Conservation (phyloP, 2,329 filamentous ascomycete species). For the Venturia aucupariae region DNA sequence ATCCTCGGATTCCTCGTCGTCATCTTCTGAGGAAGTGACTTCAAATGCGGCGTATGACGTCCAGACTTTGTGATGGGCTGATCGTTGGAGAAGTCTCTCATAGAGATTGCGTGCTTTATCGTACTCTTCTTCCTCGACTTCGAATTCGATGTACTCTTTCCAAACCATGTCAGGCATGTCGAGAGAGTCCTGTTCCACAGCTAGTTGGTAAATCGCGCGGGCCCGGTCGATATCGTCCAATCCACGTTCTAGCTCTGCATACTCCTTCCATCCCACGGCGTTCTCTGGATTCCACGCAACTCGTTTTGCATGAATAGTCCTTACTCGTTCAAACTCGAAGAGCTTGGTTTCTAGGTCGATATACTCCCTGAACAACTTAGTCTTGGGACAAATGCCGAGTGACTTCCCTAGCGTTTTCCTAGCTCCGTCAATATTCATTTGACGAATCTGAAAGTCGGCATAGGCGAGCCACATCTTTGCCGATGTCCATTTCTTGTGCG, state of each 20-base stretch:
- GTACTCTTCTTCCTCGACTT: conserved; percentile 91
- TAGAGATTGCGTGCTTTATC: conserved; percentile 73
- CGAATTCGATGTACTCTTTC: conserved; percentile 98
- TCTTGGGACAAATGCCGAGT: conserved; percentile 91
- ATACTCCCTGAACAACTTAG: conserved; percentile 89
- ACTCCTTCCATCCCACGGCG: conserved; percentile 91
- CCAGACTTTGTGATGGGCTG: conserved; percentile 99
- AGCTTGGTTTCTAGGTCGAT: conserved; percentile 86
- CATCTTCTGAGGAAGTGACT: conserved; percentile 56
- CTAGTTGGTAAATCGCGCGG: conserved; percentile 85
- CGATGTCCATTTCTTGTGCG: conserved; percentile 95
- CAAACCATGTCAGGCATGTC: conserved; percentile 98
- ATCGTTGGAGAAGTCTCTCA: conserved; percentile 84
- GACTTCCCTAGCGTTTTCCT: conserved; percentile 84
- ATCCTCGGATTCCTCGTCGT: conserved; percentile 49
- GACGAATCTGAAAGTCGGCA: conserved; percentile 86
- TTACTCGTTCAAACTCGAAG: conserved; percentile 87
- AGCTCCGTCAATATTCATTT: conserved; percentile 68
- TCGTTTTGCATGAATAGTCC: conserved; percentile 88
- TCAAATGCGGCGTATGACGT: conserved; percentile 98
- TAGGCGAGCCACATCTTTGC: conserved; percentile 93
- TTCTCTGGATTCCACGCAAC: conserved; percentile 87
- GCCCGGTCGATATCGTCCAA: conserved; percentile 83
- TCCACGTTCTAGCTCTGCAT: conserved; percentile 84
- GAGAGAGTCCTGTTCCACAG: conserved; percentile 68